Evolutionary conservation across 2,329 filamentous ascomycete genomes (phyloP).

Genomic region (Monilinia laxa): DNA sequence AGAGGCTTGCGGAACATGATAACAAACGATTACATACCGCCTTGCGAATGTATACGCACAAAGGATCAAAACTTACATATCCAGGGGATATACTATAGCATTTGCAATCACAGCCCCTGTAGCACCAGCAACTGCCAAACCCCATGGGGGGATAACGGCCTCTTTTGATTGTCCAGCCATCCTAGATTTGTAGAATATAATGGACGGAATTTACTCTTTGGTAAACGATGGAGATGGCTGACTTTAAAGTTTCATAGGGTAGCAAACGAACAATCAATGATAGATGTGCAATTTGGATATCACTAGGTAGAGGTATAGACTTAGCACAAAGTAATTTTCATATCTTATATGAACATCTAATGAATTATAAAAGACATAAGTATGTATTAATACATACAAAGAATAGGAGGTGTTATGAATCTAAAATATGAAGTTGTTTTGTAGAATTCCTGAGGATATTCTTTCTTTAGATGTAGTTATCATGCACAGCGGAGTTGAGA

Average conservation of each 20-base stretch:
- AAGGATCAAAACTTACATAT: constrained; percentile 67
- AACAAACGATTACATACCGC: constrained; percentile 18
- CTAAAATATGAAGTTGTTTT: neutral
- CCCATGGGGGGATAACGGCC: constrained; percentile 76
- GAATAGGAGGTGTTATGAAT: constrained; percentile 6
- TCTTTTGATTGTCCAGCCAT: constrained; percentile 41
- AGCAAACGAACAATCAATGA: constrained; percentile 16
- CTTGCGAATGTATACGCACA: constrained; percentile 17
- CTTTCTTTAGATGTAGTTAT: neutral
- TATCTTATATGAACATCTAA: neutral
- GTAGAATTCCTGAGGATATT: constrained; percentile 17
- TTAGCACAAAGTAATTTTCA: constrained; percentile 1
- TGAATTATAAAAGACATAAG: neutral
- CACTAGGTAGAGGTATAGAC: constrained; percentile 2
- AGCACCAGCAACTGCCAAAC: constrained; percentile 85
- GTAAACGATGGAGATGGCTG: neutral
- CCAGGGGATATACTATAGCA: constrained; percentile 90
- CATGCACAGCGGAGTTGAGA: constrained; percentile 8
- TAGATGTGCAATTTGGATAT: constrained; percentile 5
- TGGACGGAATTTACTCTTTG: neutral
- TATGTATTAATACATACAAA: neutral
- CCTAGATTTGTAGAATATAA: neutral
- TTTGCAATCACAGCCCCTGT: constrained; percentile 93
- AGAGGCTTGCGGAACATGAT: constrained; percentile 11
- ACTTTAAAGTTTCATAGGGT: neutral